Evolutionary conservation across 768 basidiomycete genomes (phyloP).

Genomic region (Tricholomella constricta): DNA sequence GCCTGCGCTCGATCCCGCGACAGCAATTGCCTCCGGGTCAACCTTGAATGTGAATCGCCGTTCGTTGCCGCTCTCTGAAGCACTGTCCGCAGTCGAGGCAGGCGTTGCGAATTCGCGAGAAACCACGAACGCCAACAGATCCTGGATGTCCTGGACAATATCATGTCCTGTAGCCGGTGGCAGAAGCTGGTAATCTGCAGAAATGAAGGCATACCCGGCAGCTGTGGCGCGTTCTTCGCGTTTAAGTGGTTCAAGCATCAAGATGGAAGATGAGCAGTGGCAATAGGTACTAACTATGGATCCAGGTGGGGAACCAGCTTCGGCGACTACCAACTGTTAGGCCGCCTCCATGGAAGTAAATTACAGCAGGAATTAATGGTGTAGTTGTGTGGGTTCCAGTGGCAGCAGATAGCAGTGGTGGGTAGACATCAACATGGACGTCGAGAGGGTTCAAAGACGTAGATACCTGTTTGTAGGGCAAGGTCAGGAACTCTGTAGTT

Average conservation of each 20-base stretch:
- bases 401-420: slow-evolving; percentile 13
- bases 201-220: slow-evolving; percentile 58
- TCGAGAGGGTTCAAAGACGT: not conserved
- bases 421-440: slow-evolving; percentile 24
- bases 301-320: slow-evolving; percentile 71
- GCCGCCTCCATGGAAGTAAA: slow-evolving; percentile 59
- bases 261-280: slow-evolving; percentile 4
- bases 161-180: slow-evolving; percentile 57
- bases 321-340: slow-evolving; percentile 57
- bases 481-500: slow-evolving; percentile 5
- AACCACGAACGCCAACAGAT: slow-evolving; percentile 51
- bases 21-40: slow-evolving; percentile 47
- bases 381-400: not conserved
- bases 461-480: slow-evolving; percentile 21
- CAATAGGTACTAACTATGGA: slow-evolving; percentile 44
- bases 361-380: slow-evolving; percentile 32
- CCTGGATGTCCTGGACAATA: slow-evolving; percentile 58
- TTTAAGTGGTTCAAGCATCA: slow-evolving; percentile 16
- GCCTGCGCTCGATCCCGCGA: slow-evolving; percentile 61
- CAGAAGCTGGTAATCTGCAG: slow-evolving; percentile 64
- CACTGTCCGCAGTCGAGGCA: not conserved
- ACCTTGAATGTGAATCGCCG: slow-evolving; percentile 31
- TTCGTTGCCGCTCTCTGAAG: not conserved
- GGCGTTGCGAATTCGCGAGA: slow-evolving; percentile 20
- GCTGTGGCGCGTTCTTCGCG: slow-evolving; percentile 47